phyloP scores from a whole-genome alignment of 2,329 filamentous ascomycete species.

The Chrysosporium keratinophilum region DNA sequence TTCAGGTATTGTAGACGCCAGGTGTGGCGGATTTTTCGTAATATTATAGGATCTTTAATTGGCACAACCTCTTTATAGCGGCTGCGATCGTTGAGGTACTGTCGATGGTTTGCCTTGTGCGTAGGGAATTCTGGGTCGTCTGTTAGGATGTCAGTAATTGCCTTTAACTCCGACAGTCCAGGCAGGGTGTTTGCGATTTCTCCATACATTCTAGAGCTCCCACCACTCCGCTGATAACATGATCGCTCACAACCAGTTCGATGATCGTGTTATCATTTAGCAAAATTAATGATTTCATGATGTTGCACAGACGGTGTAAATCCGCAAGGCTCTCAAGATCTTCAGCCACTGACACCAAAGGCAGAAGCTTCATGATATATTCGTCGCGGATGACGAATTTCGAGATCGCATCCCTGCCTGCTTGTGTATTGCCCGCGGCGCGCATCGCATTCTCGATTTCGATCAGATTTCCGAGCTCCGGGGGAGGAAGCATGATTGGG shows the following conservation, averaged over 20 bases:
- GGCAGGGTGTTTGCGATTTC: constrained; percentile 6
- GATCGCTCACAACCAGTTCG: constrained; percentile 82
- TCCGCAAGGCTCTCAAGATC: constrained; percentile 79
- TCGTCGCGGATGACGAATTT: constrained; percentile 79
- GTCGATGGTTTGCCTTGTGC: constrained; percentile 93
- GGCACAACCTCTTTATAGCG: constrained; percentile 93
- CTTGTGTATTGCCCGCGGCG: constrained; percentile 60
- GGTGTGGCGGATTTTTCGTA: constrained; percentile 88
- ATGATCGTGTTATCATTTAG: constrained; percentile 93
- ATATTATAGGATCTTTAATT: constrained; percentile 71
- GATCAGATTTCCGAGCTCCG: constrained; percentile 68
- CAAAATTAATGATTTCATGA: constrained; percentile 92
- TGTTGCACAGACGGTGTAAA: constrained; percentile 85
- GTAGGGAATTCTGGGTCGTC: constrained; percentile 94
- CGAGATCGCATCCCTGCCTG: constrained; percentile 72
- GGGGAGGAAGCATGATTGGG: constrained; percentile 62
- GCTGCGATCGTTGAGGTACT: constrained; percentile 78
- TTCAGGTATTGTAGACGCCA: constrained; percentile 95
- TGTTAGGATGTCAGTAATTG: constrained; percentile 30
- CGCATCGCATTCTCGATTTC: constrained; percentile 83
- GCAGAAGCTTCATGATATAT: constrained; percentile 78
- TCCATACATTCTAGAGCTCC: constrained; percentile 74
- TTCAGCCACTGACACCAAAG: constrained; percentile 78
- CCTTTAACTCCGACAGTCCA: not conserved
- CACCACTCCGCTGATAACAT: constrained; percentile 81